Evolutionary conservation across 768 basidiomycete genomes (phyloP).

Genomic region (Rubroboletus pulcherrimus): DNA sequence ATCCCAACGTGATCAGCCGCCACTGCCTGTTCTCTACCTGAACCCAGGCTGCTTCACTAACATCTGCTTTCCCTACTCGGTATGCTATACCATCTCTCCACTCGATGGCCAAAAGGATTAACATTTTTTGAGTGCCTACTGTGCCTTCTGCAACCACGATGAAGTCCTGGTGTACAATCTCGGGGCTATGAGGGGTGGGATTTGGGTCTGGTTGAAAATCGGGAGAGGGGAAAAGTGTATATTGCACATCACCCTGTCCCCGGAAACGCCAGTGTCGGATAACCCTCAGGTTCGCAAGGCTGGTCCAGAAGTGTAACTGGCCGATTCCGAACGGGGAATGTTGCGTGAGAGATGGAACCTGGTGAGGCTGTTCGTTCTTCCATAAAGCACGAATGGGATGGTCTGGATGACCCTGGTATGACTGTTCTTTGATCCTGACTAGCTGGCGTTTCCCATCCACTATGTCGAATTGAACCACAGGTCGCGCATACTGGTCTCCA

Average conservation of each 20-base stretch:
- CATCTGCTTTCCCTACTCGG: constrained; percentile 1
- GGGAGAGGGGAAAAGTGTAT: background rate
- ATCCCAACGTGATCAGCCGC: constrained; percentile 11
- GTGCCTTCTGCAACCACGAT: background rate
- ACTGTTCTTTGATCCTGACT: background rate
- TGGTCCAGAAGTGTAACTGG: constrained; percentile 17
- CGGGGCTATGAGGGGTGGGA: background rate
- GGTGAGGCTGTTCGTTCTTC: background rate
- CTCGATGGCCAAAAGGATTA: constrained; percentile 13
- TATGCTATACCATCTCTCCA: constrained; percentile 16
- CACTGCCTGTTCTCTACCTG: constrained; percentile 10
- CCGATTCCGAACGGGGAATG: background rate
- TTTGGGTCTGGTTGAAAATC: background rate
- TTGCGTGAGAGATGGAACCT: background rate
- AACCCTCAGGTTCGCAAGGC: background rate
- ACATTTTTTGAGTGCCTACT: no score
- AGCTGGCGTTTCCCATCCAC: background rate
- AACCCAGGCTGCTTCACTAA: background rate
- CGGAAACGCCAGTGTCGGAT: background rate
- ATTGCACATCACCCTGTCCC: background rate
- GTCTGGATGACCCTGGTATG: background rate
- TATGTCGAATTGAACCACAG: constrained; percentile 6
- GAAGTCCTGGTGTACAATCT: constrained; percentile 11
- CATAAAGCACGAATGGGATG: background rate
- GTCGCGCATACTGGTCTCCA: background rate